Percentiles rank a stretch among this genome's conserved stretches.
Evolutionary conservation across 164 flowering plant species (phyloP).

Genomic region (Malania oleifera): DNA sequence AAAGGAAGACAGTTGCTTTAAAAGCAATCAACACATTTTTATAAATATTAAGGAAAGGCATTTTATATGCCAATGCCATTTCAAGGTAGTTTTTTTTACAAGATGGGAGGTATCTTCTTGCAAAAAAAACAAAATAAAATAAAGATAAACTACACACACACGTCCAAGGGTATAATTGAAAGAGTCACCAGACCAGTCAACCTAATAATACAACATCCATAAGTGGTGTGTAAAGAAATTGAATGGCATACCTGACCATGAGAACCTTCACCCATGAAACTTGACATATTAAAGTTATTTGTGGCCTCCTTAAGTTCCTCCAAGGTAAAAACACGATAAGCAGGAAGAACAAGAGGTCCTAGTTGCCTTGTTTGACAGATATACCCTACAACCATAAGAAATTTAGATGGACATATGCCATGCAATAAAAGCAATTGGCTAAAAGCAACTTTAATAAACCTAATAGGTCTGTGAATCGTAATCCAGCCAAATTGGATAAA

Average conservation of each 20-base stretch:
- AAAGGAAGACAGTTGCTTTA: no score
- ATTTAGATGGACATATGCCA: not conserved
- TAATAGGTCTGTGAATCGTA: no score
- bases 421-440: no score
- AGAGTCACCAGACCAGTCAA: not conserved
- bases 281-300: conserved; percentile 24
- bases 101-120: not conserved
- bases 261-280: conserved; percentile 18
- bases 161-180: no score
- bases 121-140: not conserved
- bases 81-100: not conserved
- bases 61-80: no score
- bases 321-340: conserved; percentile 29
- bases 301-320: conserved; percentile 46
- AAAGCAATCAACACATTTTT: no score
- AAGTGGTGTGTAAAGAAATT: not conserved
- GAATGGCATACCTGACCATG: conserved; percentile 21
- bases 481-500: no score
- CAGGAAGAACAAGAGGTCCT: conserved; percentile 28
- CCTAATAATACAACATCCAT: not conserved
- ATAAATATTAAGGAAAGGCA: no score
- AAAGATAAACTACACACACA: not conserved
- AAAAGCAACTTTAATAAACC: no score
- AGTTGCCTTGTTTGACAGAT: conserved; percentile 36
- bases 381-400: conserved; percentile 20